Evolutionary conservation across 2,329 filamentous ascomycete species (phyloP), one percentile per base, ranked within the genome.

Genomic region (Aspergillus pseudoterreus): DNA sequence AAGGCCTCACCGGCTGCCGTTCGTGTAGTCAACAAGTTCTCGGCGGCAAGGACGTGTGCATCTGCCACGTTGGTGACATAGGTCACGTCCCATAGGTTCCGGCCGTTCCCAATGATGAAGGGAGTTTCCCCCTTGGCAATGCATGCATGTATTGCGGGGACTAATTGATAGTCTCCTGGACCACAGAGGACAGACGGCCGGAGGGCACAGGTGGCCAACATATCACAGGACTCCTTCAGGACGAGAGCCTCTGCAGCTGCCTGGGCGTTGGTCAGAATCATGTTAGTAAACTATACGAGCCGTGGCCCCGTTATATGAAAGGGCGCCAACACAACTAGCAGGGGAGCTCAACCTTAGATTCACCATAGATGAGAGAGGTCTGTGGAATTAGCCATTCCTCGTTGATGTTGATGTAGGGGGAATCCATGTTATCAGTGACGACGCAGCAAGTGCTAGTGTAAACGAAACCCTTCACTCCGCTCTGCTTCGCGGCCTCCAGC

Each of bases 371-470:
- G 35, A 71, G 66, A 10, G 70, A 74, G 36, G 52, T 62, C 32
- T 51, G 52, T n/a, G 70, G 64, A 9, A 64, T 68, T 12, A 69
- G 72, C 71, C 71, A 74, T 38, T 53, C 51, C 57, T 74, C 71
- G 42, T 72, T 65, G 51, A 74, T 70, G 47, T 74, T 73, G 6
- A 58, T 58, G 54, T 71, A 70, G 11, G 64, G 51, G 30, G 60
- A 53, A 32, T 55, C 61, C 61, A 71, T 64, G 49, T 83, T 76
- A 63, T 84, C 81, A 4, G 76, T 73, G 33, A 82, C 65, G 8
- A 78, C 78, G 27, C 80, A 81, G 51, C 78, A 78, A 59, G 72
- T 78, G 60, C 78, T 81, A 27, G 81, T 84, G 58, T 80, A 82
- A 43, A 84, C 72, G 42, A 84, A 75, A 1, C 71, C 75, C 47